Evolutionary conservation across 495 filamentous ascomycete species (phyloP).

Genomic region (Talaromyces liani): DNA sequence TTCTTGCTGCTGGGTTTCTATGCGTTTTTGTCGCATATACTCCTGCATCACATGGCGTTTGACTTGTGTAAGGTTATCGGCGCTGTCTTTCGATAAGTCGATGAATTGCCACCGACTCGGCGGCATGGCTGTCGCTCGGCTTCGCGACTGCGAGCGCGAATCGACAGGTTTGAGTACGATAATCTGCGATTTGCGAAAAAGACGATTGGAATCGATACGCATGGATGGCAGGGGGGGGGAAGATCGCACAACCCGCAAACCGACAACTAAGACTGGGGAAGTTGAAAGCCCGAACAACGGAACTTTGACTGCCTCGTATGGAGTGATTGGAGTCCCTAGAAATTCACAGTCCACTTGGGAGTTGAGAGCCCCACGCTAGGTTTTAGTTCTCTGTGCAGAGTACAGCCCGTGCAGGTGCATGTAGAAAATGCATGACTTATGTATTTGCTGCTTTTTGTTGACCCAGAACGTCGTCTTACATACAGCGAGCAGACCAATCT

Average conservation of each 20-base stretch:
- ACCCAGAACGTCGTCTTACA: neutral
- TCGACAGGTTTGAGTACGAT: neutral
- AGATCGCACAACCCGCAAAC: neutral
- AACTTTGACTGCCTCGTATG: neutral
- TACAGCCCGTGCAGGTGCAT: neutral
- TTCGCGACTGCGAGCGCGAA: neutral
- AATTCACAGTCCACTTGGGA: neutral
- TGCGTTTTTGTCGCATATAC: conserved; percentile 36
- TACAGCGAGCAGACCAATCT: neutral
- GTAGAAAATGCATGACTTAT: neutral
- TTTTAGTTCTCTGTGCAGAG: neutral
- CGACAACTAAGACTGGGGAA: neutral
- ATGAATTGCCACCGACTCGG: conserved; percentile 34
- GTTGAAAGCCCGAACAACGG: neutral
- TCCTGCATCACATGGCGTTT: conserved; percentile 43
- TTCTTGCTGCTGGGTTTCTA: conserved; percentile 13
- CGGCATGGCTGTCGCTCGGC: neutral
- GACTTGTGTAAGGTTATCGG: conserved; percentile 34
- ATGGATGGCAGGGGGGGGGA: neutral
- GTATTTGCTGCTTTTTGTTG: neutral
- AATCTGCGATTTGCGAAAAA: neutral
- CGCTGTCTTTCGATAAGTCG: conserved; percentile 30
- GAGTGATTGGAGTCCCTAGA: neutral
- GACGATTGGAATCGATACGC: neutral
- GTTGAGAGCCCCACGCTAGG: neutral